Percentiles rank a stretch among this genome's conserved stretches.
Evolutionary conservation across 2,329 filamentous ascomycete species (phyloP).

Genomic region (Aspergillus sp.): DNA sequence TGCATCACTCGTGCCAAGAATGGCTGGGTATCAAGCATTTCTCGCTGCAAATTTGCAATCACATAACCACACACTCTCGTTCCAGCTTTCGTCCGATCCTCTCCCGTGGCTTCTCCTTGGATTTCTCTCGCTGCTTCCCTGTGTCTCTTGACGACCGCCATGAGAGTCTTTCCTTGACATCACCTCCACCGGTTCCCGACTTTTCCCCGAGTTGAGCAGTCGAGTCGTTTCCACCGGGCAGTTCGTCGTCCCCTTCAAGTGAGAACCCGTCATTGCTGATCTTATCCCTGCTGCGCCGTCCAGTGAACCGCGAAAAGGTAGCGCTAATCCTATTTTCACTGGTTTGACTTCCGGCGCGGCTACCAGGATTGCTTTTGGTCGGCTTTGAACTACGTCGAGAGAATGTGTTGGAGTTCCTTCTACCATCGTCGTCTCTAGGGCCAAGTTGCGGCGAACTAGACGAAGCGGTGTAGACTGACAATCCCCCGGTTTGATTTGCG

Average conservation of each 20-base stretch:
- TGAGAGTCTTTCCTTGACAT: slow-evolving; percentile 25
- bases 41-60: slow-evolving; percentile 4
- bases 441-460: slow-evolving; percentile 26
- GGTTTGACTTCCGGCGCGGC: slow-evolving; percentile 35
- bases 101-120: slow-evolving; percentile 30
- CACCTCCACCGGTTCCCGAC: slow-evolving; percentile 11
- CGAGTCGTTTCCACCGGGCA: slow-evolving; percentile 21
- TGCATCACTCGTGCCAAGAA: not conserved
- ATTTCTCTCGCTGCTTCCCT: slow-evolving; percentile 26
- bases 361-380: slow-evolving; percentile 33
- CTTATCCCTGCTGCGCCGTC: slow-evolving; percentile 31
- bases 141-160: slow-evolving; percentile 21
- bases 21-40: slow-evolving; percentile 10
- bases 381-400: slow-evolving; percentile 31
- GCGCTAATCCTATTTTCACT: slow-evolving; percentile 37
- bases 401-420: slow-evolving; percentile 23
- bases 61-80: slow-evolving; percentile 47
- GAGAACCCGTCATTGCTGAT: slow-evolving; percentile 26
- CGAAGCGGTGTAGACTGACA: slow-evolving; percentile 23
- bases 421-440: slow-evolving; percentile 24
- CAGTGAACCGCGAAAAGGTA: slow-evolving; percentile 37
- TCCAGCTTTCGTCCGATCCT: slow-evolving; percentile 39
- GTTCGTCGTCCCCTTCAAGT: slow-evolving; percentile 29
- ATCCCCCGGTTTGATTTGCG: slow-evolving; percentile 5
- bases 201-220: slow-evolving; percentile 14